phyloP scores from a whole-genome alignment of 495 filamentous ascomycete species.

The Aspergillus avenaceus region DNA sequence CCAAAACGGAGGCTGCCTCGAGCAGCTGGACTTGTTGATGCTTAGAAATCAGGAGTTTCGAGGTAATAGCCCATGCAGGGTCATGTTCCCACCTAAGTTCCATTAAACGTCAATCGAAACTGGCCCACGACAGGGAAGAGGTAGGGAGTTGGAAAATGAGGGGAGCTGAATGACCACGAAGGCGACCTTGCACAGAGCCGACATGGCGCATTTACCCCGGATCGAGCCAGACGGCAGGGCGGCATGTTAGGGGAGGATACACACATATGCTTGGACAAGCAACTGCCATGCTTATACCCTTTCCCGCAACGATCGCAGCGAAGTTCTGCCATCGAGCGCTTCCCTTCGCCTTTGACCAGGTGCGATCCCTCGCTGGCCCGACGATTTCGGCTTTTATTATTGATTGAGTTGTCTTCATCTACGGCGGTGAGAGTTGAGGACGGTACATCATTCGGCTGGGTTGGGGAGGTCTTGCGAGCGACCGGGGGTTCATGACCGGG shows the following conservation, averaged over 20 bases:
- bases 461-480: constrained; percentile 45
- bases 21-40: constrained; percentile 98
- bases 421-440: constrained; percentile 13
- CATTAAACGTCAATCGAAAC: constrained; percentile 39
- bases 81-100: constrained; percentile 93
- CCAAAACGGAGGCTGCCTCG: constrained; percentile 90
- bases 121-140: constrained; percentile 13
- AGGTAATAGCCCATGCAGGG: constrained; percentile 95
- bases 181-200: constrained; percentile 45
- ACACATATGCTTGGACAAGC: constrained; percentile 99
- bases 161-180: constrained; percentile 36
- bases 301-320: constrained; percentile 98
- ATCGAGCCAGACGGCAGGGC: constrained; percentile 40
- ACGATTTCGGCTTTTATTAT: constrained; percentile 65
- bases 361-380: constrained; percentile 85
- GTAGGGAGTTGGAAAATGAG: constrained; percentile 9
- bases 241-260: constrained; percentile 53
- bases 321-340: constrained; percentile 74
- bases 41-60: constrained; percentile 97
- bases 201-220: constrained; percentile 38
- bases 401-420: constrained; percentile 23
- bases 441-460: constrained; percentile 50
- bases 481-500: constrained; percentile 48
- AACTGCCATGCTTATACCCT: constrained; percentile 99
- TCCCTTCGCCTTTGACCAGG: constrained; percentile 69